Percentiles rank a stretch among this genome's conserved stretches.
Evolutionary conservation across 768 basidiomycete genomes (phyloP).

Genomic region (Hypsizygus marmoreus): DNA sequence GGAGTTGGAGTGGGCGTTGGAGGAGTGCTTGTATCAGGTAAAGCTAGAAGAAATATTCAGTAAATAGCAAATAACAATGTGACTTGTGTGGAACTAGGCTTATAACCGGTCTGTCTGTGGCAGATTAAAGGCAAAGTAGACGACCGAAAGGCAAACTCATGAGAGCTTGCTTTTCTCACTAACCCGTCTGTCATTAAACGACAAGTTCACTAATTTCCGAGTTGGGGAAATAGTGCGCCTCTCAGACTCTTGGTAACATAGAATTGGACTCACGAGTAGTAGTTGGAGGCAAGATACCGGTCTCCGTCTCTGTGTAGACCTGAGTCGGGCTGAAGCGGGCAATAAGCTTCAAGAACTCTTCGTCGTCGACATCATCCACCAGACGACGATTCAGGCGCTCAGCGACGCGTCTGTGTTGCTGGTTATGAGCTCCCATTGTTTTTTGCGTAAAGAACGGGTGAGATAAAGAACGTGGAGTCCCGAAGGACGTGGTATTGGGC

Average conservation of each 20-base stretch:
- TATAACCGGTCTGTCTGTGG: no score
- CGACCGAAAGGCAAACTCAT: no score
- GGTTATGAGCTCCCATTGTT: constrained; percentile 15
- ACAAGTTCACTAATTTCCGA: background rate
- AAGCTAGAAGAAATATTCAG: background rate
- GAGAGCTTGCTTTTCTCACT: no score
- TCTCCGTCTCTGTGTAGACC: constrained; percentile 11
- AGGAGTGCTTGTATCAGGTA: background rate
- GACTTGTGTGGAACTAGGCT: no score
- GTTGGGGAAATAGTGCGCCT: background rate
- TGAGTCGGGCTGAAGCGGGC: constrained; percentile 21
- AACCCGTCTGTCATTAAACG: no score
- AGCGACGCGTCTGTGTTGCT: constrained; percentile 17
- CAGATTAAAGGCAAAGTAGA: no score
- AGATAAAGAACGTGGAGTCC: constrained; percentile 25
- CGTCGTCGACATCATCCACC: constrained; percentile 12
- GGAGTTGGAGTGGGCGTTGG: constrained; percentile 4
- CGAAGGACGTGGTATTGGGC: constrained; percentile 7
- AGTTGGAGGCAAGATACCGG: constrained; percentile 4
- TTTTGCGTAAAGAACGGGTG: constrained; percentile 16
- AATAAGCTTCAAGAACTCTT: constrained; percentile 12
- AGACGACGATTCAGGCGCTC: constrained; percentile 19
- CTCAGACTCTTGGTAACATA: background rate
- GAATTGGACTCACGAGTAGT: constrained; percentile 6
- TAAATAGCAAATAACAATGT: background rate